A percentile compares a stretch with the other conserved stretches of the same genome.
Evolutionary conservation across 805 yeast genomes (phyloP).

Genomic region (Ogataea saltuana): DNA sequence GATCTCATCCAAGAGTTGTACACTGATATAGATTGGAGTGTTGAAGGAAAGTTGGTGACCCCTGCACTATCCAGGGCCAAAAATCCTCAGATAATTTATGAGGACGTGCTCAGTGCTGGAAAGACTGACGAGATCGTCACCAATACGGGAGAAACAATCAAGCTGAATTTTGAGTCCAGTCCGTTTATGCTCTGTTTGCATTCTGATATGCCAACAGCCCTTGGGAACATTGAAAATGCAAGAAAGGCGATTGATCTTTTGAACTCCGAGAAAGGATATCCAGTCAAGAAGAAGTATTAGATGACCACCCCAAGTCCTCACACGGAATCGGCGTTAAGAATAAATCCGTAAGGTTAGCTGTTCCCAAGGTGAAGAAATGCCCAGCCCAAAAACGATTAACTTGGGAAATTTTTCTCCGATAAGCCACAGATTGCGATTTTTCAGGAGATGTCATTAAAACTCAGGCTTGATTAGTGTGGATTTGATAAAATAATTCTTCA

Average conservation of each 20-base stretch:
- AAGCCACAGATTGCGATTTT: slow-evolving; percentile 8
- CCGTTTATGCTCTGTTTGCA: slow-evolving; percentile 39
- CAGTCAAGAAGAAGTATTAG: slow-evolving; percentile 8
- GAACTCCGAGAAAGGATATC: slow-evolving; percentile 18
- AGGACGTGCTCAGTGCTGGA: slow-evolving; percentile 33
- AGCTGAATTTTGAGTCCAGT: slow-evolving; percentile 31
- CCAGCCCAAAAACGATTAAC: too few species aligned
- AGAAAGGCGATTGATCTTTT: slow-evolving; percentile 35
- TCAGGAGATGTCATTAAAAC: slow-evolving; percentile 1
- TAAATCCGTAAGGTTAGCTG: too few species aligned
- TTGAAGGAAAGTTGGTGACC: slow-evolving; percentile 34
- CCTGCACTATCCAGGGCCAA: slow-evolving; percentile 34
- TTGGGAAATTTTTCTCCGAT: neutral
- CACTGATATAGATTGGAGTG: slow-evolving; percentile 37
- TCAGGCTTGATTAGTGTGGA: too few species aligned
- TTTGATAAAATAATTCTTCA: too few species aligned
- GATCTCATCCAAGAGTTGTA: slow-evolving; percentile 40
- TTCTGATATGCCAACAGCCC: slow-evolving; percentile 41
- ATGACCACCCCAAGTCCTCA: too few species aligned
- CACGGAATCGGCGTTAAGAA: too few species aligned
- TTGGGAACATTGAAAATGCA: slow-evolving; percentile 35
- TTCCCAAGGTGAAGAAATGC: too few species aligned
- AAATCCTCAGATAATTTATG: slow-evolving; percentile 35
- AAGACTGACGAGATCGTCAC: slow-evolving; percentile 26
- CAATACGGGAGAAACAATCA: slow-evolving; percentile 27